Conservation (phyloP, 805 yeast species). For the Kodamaea fukazawae region DNA sequence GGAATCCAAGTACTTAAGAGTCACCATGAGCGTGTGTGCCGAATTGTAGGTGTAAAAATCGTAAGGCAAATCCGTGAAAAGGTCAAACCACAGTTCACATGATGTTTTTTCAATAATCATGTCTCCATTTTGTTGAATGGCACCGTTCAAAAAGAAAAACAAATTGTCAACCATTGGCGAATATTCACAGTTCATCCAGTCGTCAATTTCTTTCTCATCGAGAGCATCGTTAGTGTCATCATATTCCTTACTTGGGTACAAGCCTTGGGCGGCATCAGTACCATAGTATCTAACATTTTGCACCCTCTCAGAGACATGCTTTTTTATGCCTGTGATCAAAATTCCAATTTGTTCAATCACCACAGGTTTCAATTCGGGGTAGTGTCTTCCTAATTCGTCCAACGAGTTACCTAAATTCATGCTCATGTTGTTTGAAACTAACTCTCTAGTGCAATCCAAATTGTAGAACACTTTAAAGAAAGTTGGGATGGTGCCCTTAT, state of each 20-base stretch:
- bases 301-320: slow-evolving; percentile 24
- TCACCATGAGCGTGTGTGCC: slow-evolving; percentile 50
- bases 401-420: slow-evolving; percentile 61
- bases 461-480: slow-evolving; percentile 53
- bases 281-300: slow-evolving; percentile 43
- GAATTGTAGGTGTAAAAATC: slow-evolving; percentile 59
- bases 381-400: slow-evolving; percentile 82
- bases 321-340: slow-evolving; percentile 47
- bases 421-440: slow-evolving; percentile 49
- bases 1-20: slow-evolving; percentile 56
- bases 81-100: slow-evolving; percentile 45
- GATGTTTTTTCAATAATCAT: slow-evolving; percentile 36
- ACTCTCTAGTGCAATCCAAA: slow-evolving; percentile 48
- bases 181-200: slow-evolving; percentile 53
- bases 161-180: slow-evolving; percentile 51
- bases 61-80: slow-evolving; percentile 56
- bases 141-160: slow-evolving; percentile 48
- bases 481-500: slow-evolving; percentile 31
- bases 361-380: slow-evolving; percentile 63
- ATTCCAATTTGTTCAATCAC: slow-evolving; percentile 49
- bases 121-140: slow-evolving; percentile 41
- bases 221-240: slow-evolving; percentile 33
- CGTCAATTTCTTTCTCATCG: slow-evolving; percentile 36
- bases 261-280: too few relatives aligned
- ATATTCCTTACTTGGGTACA: not conserved